Evolutionary conservation across 2,329 filamentous ascomycete species (phyloP), one percentile per base, ranked within the genome.

Genomic region (Colletotrichum musicola): DNA sequence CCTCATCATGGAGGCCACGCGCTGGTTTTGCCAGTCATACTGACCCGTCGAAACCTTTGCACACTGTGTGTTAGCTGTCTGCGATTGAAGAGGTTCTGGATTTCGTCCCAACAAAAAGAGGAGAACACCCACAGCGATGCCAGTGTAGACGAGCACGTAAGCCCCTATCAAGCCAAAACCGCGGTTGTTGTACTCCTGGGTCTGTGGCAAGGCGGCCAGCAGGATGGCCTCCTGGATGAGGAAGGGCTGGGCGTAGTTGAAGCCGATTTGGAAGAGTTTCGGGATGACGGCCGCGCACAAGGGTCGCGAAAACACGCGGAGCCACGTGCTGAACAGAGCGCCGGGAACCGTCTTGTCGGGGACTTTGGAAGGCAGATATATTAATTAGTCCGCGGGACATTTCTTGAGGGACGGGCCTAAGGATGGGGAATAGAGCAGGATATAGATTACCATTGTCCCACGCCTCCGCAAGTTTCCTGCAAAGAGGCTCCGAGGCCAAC

Each of bases 111-210:
- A 16, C 18, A 16, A 46, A 12, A 22, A 25, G 2, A 10, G 16
- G 12, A 30, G 18, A 62, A 30, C 18, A 64, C 65, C 30, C 71
- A 75, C 75, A 14, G 75, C 74, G 9, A 74, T 72, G 6, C 75
- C 72, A 6, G 70, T 66, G 27, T 76, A 76, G 10, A 75, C 74
- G 4, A 77, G 64, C 38, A 71, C 53, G 49, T 72, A 75, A n/a
- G 75, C 75, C 10, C 74, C 75, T 47, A 76, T 75, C 49, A 77
- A 59, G 16, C 75, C 75, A 53, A 73, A 75, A 20, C 74, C 73
- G 12, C 57, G 70, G 62, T 73, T 73, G 46, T 72, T 53, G 58
- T 71, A 73, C 10, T 66, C 62, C 27, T 72, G 53, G 30, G 62
- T 65, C 50, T 74, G 70, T 4, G 73, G 68, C 46, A 62, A 67